A percentile compares a stretch with the other conserved stretches of the same genome.
Evolutionary conservation across 2,329 filamentous ascomycete genomes (phyloP).

Genomic region (Lecanicillium sp.): DNA sequence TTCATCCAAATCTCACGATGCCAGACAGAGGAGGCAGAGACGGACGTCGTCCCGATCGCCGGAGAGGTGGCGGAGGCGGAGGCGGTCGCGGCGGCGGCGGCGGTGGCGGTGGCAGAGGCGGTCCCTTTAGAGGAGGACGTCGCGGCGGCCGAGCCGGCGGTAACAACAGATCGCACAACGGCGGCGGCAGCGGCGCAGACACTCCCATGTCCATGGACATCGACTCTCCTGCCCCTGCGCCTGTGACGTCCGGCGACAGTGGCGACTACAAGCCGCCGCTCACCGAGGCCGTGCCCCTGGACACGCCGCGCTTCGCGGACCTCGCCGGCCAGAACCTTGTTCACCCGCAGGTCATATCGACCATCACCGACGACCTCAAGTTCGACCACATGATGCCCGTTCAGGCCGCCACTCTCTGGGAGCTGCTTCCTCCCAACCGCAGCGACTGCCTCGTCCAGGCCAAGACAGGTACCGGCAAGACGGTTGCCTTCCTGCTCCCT

Average conservation of each 20-base stretch:
- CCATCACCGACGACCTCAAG: constrained; percentile 42
- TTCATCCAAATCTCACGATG: not conserved
- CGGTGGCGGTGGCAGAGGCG: not conserved
- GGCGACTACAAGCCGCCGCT: constrained; percentile 20
- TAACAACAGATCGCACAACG: not conserved
- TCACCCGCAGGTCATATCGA: constrained; percentile 40
- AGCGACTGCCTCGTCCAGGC: constrained; percentile 66
- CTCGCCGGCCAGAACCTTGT: constrained; percentile 36
- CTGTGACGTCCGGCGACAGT: not conserved
- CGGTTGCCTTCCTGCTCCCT: constrained; percentile 76
- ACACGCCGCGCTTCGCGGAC: constrained; percentile 42
- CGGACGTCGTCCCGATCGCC: constrained; percentile 5
- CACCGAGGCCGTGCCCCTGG: constrained; percentile 33
- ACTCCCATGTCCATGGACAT: constrained; percentile 7
- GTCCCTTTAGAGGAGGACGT: constrained; percentile 1
- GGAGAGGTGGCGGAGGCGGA: constrained; percentile 2
- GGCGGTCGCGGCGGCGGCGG: not conserved
- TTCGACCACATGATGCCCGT: constrained; percentile 51
- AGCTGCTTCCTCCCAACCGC: constrained; percentile 39
- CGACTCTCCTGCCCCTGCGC: not conserved
- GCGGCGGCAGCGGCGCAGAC: not conserved
- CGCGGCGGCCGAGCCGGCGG: constrained; percentile 3
- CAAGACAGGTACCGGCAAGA: constrained; percentile 85
- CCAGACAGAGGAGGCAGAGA: constrained; percentile 9
- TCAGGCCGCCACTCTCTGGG: constrained; percentile 45